Conservation (phyloP, 2,329 filamentous ascomycete species). For the Pestalotiopsis sp. region DNA sequence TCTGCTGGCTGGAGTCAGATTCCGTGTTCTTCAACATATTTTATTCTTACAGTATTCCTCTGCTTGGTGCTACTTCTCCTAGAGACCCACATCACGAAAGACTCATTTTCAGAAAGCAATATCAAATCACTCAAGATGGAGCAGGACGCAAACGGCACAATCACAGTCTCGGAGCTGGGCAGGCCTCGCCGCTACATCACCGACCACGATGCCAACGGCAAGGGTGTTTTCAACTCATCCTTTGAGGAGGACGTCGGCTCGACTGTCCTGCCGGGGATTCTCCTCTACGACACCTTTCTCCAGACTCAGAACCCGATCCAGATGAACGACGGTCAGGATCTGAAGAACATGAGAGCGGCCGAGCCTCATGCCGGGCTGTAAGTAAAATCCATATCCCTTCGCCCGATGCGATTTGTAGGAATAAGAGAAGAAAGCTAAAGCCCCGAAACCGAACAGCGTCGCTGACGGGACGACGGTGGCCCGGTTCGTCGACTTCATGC, state of each 20-base stretch:
- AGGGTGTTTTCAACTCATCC: not conserved
- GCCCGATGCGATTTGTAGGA: not conserved
- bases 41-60: not conserved
- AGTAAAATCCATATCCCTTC: not conserved
- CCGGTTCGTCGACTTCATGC: slow-evolving; percentile 18
- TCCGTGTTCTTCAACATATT: not conserved
- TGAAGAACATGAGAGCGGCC: not conserved
- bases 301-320: slow-evolving; percentile 1
- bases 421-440: not conserved
- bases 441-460: not conserved
- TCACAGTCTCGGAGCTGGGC: slow-evolving; percentile 6
- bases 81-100: too few species aligned
- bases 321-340: not conserved
- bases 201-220: slow-evolving; percentile 7
- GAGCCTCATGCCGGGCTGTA: not conserved
- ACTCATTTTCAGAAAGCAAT: not conserved
- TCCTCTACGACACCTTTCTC: slow-evolving; percentile 1
- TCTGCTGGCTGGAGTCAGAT: not conserved
- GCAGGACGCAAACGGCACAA: slow-evolving; percentile 1
- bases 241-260: slow-evolving; percentile 6
- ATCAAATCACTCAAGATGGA: not conserved
- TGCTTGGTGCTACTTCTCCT: too few species aligned
- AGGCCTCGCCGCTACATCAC: slow-evolving; percentile 6
- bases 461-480: slow-evolving; percentile 4
- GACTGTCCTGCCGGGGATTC: not conserved